A percentile compares a stretch with the other conserved stretches of the same genome.
Evolutionary conservation across 2,329 filamentous ascomycete genomes (phyloP).

Genomic region (Paraconiothyrium sp.): DNA sequence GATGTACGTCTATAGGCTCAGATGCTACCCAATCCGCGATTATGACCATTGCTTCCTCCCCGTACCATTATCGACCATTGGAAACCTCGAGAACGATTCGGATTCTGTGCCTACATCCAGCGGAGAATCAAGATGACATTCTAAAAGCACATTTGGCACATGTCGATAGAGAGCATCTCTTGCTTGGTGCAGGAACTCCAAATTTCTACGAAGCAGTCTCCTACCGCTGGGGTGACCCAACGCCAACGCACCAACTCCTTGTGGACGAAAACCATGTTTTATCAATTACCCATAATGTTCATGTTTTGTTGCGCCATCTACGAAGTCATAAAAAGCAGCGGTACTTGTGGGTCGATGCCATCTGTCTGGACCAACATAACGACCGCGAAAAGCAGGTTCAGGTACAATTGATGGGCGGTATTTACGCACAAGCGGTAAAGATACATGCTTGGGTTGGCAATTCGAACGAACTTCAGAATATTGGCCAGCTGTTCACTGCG

Average conservation of each 20-base stretch:
- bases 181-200: neutral
- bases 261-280: neutral
- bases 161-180: neutral
- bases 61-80: too few relatives aligned
- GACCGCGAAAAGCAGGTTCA: neutral
- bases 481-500: neutral
- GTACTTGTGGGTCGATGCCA: conserved; percentile 5
- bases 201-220: neutral
- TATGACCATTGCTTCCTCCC: too few relatives aligned
- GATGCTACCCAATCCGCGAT: too few relatives aligned
- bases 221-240: neutral
- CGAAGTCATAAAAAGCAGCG: neutral
- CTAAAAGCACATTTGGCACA: neutral
- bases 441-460: neutral
- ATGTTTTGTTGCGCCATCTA: neutral
- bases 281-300: neutral
- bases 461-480: too few relatives aligned
- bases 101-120: too few relatives aligned
- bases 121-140: too few relatives aligned
- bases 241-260: neutral
- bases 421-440: neutral
- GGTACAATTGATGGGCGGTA: neutral
- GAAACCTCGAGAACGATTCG: too few relatives aligned
- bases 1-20: too few relatives aligned
- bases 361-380: conserved; percentile 1